Conservation (phyloP, 306 rosid genomes). For the Leucaena leucocephala region DNA sequence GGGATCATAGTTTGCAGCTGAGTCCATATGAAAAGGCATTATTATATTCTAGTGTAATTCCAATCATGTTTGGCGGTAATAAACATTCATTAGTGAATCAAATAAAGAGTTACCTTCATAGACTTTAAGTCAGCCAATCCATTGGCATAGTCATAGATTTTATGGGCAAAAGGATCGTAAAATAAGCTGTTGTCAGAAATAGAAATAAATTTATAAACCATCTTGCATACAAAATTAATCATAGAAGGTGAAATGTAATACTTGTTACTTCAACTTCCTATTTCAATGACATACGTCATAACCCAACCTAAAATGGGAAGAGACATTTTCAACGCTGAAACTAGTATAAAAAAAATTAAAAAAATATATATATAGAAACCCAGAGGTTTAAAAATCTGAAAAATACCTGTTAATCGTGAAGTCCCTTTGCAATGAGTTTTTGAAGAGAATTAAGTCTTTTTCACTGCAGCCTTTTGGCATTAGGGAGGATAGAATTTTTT, state of each 20-base stretch:
- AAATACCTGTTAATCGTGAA: slow-evolving; percentile 81
- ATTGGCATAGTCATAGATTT: slow-evolving; percentile 45
- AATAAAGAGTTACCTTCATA: slow-evolving; percentile 45
- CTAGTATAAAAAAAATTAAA: not conserved
- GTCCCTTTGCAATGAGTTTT: slow-evolving; percentile 72
- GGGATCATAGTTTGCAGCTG: slow-evolving; percentile 61
- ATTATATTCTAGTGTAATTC: slow-evolving; percentile 8
- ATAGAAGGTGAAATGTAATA: not conserved
- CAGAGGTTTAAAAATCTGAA: not conserved
- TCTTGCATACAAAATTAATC: not conserved
- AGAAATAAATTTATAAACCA: slow-evolving; percentile 35
- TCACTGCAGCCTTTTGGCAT: slow-evolving; percentile 51
- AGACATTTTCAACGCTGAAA: slow-evolving; percentile 1
- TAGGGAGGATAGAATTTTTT: slow-evolving; percentile 34
- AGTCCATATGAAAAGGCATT: slow-evolving; percentile 36
- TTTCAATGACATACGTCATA: slow-evolving; percentile 4
- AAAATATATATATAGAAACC: not conserved
- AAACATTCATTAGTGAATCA: slow-evolving; percentile 24
- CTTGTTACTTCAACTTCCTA: not conserved
- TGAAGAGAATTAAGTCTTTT: slow-evolving; percentile 61
- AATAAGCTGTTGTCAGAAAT: slow-evolving; percentile 72
- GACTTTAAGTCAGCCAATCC: slow-evolving; percentile 45
- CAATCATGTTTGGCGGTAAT: slow-evolving; percentile 13
- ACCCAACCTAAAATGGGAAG: slow-evolving; percentile 8
- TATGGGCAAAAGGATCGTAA: slow-evolving; percentile 66